Percentiles rank a stretch among this genome's conserved stretches.
Evolutionary conservation across 139 green algal species (phyloP).

Genomic region (Yamagishiella unicocca): DNA sequence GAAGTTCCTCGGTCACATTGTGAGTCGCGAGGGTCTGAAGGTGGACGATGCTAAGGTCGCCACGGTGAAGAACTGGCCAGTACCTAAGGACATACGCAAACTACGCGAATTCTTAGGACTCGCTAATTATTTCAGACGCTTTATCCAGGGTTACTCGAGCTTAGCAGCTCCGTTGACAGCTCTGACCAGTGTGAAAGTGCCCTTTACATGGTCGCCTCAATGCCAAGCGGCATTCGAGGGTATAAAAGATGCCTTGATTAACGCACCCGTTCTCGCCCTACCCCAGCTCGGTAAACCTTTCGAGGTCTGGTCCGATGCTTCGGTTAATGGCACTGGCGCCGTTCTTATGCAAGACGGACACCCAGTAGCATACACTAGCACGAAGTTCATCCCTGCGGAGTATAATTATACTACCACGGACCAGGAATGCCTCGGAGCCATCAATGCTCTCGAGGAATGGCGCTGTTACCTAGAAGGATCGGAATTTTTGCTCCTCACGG

Average conservation of each 20-base stretch:
- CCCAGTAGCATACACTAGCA: conserved; percentile 58
- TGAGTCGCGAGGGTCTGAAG: conserved; percentile 48
- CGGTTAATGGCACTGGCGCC: conserved; percentile 47
- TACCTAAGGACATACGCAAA: conserved; percentile 44
- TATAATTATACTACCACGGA: conserved; percentile 59
- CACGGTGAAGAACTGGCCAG: conserved; percentile 55
- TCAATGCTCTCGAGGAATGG: too few species aligned
- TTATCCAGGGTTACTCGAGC: conserved; percentile 49
- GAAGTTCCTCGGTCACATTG: conserved; percentile 51
- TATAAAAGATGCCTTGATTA: conserved; percentile 36
- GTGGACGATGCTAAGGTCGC: conserved; percentile 54
- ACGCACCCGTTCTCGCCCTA: conserved; percentile 41
- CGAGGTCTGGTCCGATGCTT: conserved; percentile 55
- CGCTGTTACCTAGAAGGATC: too few species aligned
- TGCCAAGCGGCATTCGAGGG: conserved; percentile 41
- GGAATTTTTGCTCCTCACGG: too few species aligned
- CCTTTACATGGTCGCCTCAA: background rate
- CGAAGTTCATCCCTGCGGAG: conserved; percentile 55
- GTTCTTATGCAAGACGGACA: conserved; percentile 58
- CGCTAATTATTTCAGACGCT: conserved; percentile 70
- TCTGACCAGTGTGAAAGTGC: too few species aligned
- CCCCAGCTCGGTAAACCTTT: conserved; percentile 46
- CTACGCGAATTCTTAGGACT: conserved; percentile 69
- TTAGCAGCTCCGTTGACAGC: conserved; percentile 58
- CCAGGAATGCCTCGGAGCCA: too few species aligned